A percentile compares a stretch with the other conserved stretches of the same genome.
These are phyloP conservation scores for Pelargonium nanum DNA, from an alignment of 345 rosid species.

Conservation along the genomic window DNA sequence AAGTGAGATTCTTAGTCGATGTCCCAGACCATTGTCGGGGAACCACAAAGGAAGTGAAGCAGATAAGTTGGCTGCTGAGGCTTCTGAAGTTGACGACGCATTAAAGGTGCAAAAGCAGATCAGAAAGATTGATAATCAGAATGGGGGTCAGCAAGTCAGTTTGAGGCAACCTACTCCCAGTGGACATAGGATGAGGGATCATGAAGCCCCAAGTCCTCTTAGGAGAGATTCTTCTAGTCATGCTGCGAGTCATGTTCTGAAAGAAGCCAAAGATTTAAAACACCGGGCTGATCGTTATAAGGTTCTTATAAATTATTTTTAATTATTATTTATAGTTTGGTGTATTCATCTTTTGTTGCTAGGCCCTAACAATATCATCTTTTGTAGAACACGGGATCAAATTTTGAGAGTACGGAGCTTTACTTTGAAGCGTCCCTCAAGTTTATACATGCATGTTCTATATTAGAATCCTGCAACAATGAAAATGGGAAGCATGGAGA, in stretches of 20 bases:
- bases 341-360: background rate
- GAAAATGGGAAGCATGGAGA: constrained; percentile 35
- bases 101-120: constrained; percentile 19
- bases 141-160: constrained; percentile 16
- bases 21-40: constrained; percentile 21
- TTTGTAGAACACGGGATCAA: constrained; percentile 37
- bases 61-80: constrained; percentile 16
- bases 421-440: constrained; percentile 63
- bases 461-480: constrained; percentile 39
- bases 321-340: background rate
- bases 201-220: constrained; percentile 20
- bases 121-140: constrained; percentile 21
- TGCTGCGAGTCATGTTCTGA: constrained; percentile 31
- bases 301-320: constrained; percentile 24
- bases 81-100: constrained; percentile 21
- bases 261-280: constrained; percentile 46
- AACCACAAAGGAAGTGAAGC: constrained; percentile 24
- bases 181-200: constrained; percentile 17
- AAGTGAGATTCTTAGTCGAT: constrained; percentile 22
- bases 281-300: constrained; percentile 49
- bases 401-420: constrained; percentile 49
- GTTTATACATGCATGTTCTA: constrained; percentile 64
- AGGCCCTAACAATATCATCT: background rate
- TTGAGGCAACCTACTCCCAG: constrained; percentile 11
- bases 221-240: constrained; percentile 28